phyloP scores from a whole-genome alignment of 345 rosid genomes.

The Atalantia buxifolia region DNA sequence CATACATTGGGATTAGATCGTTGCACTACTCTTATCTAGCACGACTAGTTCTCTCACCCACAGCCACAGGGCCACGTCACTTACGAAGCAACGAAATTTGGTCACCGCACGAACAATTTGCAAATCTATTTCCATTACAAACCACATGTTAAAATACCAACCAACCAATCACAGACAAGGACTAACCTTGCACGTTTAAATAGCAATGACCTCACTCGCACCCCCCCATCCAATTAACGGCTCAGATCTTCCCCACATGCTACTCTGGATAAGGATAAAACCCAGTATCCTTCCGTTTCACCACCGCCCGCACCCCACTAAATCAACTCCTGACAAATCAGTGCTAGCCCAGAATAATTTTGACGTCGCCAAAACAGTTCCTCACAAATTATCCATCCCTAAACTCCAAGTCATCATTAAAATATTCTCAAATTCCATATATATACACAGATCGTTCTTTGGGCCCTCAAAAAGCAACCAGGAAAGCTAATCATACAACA shows the following conservation, averaged over 20 bases:
- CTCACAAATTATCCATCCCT: constrained; percentile 17
- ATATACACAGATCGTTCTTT: background rate
- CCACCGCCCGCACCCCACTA: background rate
- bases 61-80: background rate
- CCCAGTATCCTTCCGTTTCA: constrained; percentile 7
- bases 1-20: too few species aligned
- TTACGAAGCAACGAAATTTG: background rate
- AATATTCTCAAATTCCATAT: background rate
- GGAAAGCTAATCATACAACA: background rate
- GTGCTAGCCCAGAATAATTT: constrained; percentile 1
- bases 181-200: constrained; percentile 19
- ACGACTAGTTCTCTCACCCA: background rate
- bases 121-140: background rate
- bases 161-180: constrained; percentile 10
- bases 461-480: constrained; percentile 13
- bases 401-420: constrained; percentile 14
- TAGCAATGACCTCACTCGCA: too few species aligned
- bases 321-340: constrained; percentile 5
- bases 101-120: background rate
- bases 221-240: background rate
- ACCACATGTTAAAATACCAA: constrained; percentile 20
- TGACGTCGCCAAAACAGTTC: constrained; percentile 26
- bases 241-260: constrained; percentile 6
- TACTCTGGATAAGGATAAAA: constrained; percentile 34
- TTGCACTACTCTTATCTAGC: background rate